Percentiles rank a stretch among this genome's conserved stretches.
These are phyloP conservation scores for Smittium mucronatum DNA, from an alignment of 371 early-diverging fungal species.

Conservation along the genomic window DNA sequence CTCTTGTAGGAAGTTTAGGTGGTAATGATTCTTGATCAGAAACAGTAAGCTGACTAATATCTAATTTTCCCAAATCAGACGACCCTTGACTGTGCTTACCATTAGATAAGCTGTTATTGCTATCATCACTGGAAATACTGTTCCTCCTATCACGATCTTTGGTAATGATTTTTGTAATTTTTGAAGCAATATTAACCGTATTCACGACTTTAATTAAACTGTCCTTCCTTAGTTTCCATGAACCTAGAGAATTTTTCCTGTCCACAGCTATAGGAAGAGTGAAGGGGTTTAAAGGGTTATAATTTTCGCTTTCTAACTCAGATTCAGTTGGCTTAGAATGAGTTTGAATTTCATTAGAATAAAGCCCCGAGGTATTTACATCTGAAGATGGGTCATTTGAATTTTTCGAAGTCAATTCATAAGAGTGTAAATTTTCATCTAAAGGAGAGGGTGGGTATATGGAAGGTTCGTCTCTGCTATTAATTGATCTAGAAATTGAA, in stretches of 20 bases:
- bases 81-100: no score
- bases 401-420: not conserved
- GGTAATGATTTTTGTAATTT: not conserved
- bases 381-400: not conserved
- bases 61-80: no score
- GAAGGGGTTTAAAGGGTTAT: not conserved
- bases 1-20: not conserved
- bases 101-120: not conserved
- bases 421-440: not conserved
- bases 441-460: not conserved
- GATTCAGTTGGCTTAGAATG: not conserved
- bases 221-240: not conserved
- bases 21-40: no score
- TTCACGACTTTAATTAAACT: not conserved
- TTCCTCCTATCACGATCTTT: no score
- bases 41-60: no score
- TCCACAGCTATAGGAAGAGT: not conserved
- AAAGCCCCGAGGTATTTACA: not conserved
- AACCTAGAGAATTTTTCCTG: not conserved
- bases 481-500: not conserved
- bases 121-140: not conserved
- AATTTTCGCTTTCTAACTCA: not conserved
- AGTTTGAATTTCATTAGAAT: not conserved
- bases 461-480: not conserved
- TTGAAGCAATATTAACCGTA: not conserved